Conservation (phyloP, 169 alveolate species). For the Sarcocystis neurona region DNA sequence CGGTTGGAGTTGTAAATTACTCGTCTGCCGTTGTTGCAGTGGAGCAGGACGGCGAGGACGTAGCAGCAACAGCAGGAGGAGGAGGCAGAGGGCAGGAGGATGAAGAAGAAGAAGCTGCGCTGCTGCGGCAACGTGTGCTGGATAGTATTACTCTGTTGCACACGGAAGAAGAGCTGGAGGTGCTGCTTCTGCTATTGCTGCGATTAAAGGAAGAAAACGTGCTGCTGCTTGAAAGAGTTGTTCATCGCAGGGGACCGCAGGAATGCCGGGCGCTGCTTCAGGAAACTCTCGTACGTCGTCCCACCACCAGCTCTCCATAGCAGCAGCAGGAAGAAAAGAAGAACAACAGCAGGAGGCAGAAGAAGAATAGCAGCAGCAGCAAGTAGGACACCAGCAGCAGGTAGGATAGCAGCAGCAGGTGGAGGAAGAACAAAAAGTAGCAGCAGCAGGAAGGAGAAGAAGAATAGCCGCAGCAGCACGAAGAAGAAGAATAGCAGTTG, state of each 20-base stretch:
- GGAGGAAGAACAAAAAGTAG: too few species aligned
- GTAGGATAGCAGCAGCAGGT: too few species aligned
- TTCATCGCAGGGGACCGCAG: constrained; percentile 56
- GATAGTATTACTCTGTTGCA: constrained; percentile 42
- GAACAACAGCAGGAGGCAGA: neutral
- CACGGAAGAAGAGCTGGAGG: constrained; percentile 46
- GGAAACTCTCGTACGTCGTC: constrained; percentile 44
- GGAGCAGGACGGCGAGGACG: neutral
- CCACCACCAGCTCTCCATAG: neutral
- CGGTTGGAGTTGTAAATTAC: too few species aligned
- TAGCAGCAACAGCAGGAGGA: neutral
- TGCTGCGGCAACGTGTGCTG: constrained; percentile 24
- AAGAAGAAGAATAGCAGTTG: too few species aligned
- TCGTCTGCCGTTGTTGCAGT: neutral
- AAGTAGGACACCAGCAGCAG: too few species aligned
- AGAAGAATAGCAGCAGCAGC: too few species aligned
- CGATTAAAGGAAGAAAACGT: constrained; percentile 37
- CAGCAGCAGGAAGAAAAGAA: neutral
- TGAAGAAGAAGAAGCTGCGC: constrained; percentile 30
- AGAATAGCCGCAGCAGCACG: too few species aligned
- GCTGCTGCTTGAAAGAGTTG: constrained; percentile 47
- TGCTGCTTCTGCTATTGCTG: constrained; percentile 38
- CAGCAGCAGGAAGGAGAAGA: too few species aligned
- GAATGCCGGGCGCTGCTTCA: constrained; percentile 50
- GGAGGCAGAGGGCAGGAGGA: neutral